Base-by-base conservation (phyloP, 441 rosid genomes). In the Populus tomentosa region DNA sequence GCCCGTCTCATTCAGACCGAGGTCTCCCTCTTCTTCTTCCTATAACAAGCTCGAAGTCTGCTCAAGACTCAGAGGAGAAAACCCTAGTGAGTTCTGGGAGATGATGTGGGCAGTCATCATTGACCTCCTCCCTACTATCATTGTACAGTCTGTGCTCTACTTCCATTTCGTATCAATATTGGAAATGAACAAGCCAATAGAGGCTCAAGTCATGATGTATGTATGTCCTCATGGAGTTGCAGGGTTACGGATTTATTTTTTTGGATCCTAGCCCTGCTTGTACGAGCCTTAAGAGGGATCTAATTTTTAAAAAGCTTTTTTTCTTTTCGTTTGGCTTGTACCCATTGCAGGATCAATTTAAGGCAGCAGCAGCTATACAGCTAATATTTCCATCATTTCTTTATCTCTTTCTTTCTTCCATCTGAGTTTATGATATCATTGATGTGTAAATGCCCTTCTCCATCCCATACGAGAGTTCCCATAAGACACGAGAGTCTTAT, bases 21-120 rank as follows among this genome's bases (percentile, higher is more conserved):
- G 78, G 63, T 26, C 71, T 77, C 36, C 82, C 71, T n/a, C 82
- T 62, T 61, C 84, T 88, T 64, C 81, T 70, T 62, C 83, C 7
- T 5, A 69, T 69, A 7, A 50, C 82, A n/a, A 69, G 79, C 70
- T 13, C 75, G 40, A 84, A 61, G 32, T 30, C 68, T 30, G 74
- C 75, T 18, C 76, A 80, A 80, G 84, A 77, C 13, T 36, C 80
- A 0, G 86, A 84, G 21, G 87, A 84, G 20, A 89, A 88, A 71
- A 71, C 88, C 61, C 80, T 91, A 86, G 90, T 89, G 64, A 50
- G 87, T 7, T 72, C 90, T 1, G 87, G 89, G 85, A 92, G 94
- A 86, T 90, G 84, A 89, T 73, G 16, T 16, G n/a, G 73, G 73
- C 24, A 42, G 53, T 65, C 36, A 71, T 36, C 76, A 73, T 6